A percentile compares a stretch with the other conserved stretches of the same genome.
Conservation (phyloP, 768 basidiomycete species). For the Pleurotus citrinopileatus region DNA sequence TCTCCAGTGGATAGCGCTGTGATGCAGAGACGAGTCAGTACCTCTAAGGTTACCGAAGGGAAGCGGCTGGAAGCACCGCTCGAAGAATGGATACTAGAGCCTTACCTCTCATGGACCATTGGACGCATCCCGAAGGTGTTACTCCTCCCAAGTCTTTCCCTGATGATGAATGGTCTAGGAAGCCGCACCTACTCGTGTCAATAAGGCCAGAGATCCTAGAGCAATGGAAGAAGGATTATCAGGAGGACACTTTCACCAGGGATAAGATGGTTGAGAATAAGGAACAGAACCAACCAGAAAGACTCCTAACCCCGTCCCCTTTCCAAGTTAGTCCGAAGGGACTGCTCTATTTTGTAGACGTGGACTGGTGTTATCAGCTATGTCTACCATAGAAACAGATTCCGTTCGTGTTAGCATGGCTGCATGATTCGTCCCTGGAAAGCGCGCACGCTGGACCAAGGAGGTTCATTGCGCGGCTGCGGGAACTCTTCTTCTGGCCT, state of each 20-base stretch:
- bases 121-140: no score
- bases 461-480: neutral
- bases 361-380: conserved; percentile 7
- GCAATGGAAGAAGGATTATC: neutral
- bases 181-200: no score
- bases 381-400: conserved; percentile 1
- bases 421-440: neutral
- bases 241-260: neutral
- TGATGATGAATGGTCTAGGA: no score
- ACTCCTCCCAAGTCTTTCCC: no score
- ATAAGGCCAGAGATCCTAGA: neutral
- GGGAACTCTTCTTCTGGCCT: conserved; percentile 6
- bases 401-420: neutral
- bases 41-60: no score
- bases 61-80: no score
- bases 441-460: neutral
- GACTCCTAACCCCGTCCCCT: neutral
- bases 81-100: no score
- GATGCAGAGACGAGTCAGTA: no score
- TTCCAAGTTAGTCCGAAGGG: conserved; percentile 7
- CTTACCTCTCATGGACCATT: no score
- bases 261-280: neutral
- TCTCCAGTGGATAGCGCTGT: no score
- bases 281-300: neutral
- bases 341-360: conserved; percentile 11